These are phyloP conservation scores for Leccinum huronense DNA, from an alignment of 1,284 basidiomycete species.

Conservation along the genomic window DNA sequence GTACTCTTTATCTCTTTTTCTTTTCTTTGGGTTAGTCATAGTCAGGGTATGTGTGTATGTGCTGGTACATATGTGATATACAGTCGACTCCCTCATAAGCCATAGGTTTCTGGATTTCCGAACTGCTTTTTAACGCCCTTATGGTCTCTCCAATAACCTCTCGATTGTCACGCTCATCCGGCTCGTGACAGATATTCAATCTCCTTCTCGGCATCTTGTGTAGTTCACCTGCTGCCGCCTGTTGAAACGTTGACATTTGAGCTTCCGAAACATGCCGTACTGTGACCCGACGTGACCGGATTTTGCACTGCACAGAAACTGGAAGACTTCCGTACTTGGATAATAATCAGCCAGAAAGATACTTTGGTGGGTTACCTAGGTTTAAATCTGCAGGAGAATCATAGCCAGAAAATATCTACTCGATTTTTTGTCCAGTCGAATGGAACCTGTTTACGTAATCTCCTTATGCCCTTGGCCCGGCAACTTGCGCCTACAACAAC, in stretches of 20 bases:
- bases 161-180: no score
- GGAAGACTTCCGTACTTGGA: not conserved
- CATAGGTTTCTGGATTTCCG: no score
- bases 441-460: no score
- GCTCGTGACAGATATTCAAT: no score
- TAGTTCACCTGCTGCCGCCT: no score
- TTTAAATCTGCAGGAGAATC: not conserved
- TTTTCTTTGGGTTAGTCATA: not conserved
- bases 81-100: no score
- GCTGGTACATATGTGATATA: not conserved
- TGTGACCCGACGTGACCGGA: not conserved
- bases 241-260: not conserved
- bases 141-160: no score
- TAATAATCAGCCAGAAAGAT: not conserved
- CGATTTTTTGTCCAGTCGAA: no score
- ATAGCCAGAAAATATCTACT: not conserved
- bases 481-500: no score
- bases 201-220: no score
- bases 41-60: not conserved
- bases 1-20: conserved; percentile 7
- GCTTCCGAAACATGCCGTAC: not conserved
- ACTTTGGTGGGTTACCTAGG: not conserved
- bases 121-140: no score
- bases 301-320: not conserved
- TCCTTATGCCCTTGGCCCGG: no score